Evolutionary conservation across 2,329 filamentous ascomycete genomes (phyloP).

Genomic region (Graphiopsis chlorocephala): DNA sequence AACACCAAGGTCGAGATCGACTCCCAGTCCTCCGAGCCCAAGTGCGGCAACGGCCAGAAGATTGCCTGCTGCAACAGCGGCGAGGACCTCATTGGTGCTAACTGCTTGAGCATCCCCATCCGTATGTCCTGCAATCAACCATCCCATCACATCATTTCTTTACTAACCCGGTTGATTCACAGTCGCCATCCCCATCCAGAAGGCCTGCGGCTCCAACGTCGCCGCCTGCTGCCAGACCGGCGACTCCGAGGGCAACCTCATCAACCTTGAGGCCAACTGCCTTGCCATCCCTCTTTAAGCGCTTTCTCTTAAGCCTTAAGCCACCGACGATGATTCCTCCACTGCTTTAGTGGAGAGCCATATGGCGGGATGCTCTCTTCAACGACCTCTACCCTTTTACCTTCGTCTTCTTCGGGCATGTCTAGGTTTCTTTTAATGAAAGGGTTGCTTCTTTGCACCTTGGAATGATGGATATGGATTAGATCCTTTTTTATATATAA

Average conservation of each 20-base stretch:
- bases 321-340: slow-evolving; percentile 14
- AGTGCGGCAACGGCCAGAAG: slow-evolving; percentile 15
- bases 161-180: not conserved
- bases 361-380: not conserved
- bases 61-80: slow-evolving; percentile 13
- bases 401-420: slow-evolving; percentile 11
- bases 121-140: not conserved
- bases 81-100: slow-evolving; percentile 12
- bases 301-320: slow-evolving; percentile 18
- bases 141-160: not conserved
- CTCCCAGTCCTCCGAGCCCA: not conserved
- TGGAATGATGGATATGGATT: not conserved
- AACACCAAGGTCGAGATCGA: slow-evolving; percentile 1
- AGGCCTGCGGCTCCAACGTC: slow-evolving; percentile 12
- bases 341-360: not conserved
- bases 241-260: slow-evolving; percentile 12
- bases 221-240: slow-evolving; percentile 10
- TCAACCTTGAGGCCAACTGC: slow-evolving; percentile 17
- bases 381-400: not conserved
- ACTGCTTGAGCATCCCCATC: slow-evolving; percentile 11
- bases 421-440: slow-evolving; percentile 17
- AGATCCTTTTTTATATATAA: not conserved
- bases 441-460: not conserved
- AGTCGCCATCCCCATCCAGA: slow-evolving; percentile 11
- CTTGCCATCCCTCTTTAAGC: slow-evolving; percentile 15